Evolutionary conservation across 495 filamentous ascomycete species (phyloP).

Genomic region (Xylaria curta): DNA sequence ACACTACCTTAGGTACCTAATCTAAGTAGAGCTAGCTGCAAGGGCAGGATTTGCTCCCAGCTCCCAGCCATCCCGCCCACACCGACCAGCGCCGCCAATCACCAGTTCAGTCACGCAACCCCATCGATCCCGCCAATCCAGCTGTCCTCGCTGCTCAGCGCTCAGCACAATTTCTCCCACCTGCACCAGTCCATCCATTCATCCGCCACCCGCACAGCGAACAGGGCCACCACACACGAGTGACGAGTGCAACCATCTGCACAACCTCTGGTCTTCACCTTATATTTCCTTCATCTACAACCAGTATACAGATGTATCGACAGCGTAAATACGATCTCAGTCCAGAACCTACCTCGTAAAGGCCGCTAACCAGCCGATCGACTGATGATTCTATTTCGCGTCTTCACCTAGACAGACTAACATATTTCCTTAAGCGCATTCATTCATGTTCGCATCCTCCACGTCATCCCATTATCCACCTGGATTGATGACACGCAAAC

Average conservation of each 20-base stretch:
- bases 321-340: conserved; percentile 8
- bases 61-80: conserved; percentile 20
- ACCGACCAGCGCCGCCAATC: conserved; percentile 23
- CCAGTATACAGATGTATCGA: background rate
- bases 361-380: conserved; percentile 7
- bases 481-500: conserved; percentile 26
- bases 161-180: conserved; percentile 17
- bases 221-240: background rate
- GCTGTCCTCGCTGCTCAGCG: conserved; percentile 5
- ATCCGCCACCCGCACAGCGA: background rate
- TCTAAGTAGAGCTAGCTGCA: conserved; percentile 7
- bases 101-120: conserved; percentile 6
- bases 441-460: conserved; percentile 25
- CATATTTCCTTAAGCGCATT: conserved; percentile 21
- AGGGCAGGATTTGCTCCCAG: conserved; percentile 24
- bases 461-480: conserved; percentile 24
- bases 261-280: background rate
- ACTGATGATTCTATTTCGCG: conserved; percentile 19
- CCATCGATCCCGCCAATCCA: conserved; percentile 21
- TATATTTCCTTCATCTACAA: background rate
- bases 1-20: too few relatives aligned
- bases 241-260: conserved; percentile 7
- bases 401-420: conserved; percentile 4
- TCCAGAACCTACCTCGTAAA: background rate
- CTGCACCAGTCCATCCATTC: background rate